Evolutionary conservation across 192 early-diverging fungal genomes (phyloP).

Genomic region (Phlyctochytrium arcticum): DNA sequence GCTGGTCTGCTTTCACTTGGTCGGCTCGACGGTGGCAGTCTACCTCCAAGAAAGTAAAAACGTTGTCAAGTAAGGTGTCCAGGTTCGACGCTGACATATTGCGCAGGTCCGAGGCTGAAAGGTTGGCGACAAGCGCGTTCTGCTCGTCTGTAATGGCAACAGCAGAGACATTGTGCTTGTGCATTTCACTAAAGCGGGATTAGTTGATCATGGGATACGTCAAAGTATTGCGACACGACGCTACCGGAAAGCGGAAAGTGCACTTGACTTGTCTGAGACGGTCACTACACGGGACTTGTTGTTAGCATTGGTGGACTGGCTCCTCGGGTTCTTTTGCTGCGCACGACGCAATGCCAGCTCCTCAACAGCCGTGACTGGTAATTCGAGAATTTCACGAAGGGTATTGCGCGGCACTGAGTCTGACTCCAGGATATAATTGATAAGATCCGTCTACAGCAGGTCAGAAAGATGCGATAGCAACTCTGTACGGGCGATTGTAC

Average conservation of each 20-base stretch:
- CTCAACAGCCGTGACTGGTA: constrained; percentile 5
- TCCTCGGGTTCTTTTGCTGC: not conserved
- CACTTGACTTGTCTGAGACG: constrained; percentile 29
- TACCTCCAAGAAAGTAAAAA: constrained; percentile 60
- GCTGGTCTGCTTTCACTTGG: constrained; percentile 54
- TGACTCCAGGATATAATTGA: constrained; percentile 23
- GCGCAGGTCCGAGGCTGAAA: constrained; percentile 71
- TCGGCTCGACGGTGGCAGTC: constrained; percentile 29
- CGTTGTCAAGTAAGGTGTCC: constrained; percentile 53
- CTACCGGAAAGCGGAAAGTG: constrained; percentile 41
- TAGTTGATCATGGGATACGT: too few species aligned
- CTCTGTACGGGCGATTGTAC: not conserved
- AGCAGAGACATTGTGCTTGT: constrained; percentile 46
- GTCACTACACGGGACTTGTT: constrained; percentile 23
- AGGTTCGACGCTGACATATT: constrained; percentile 60
- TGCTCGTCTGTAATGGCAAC: constrained; percentile 62
- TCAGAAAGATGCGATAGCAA: not conserved
- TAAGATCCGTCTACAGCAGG: constrained; percentile 24
- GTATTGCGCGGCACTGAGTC: constrained; percentile 18
- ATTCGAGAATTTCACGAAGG: constrained; percentile 4
- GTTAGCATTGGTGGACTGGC: not conserved
- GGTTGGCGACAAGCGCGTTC: constrained; percentile 57
- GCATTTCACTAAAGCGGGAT: constrained; percentile 35
- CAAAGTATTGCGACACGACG: too few species aligned
- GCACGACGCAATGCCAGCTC: constrained; percentile 2